Conservation (phyloP, 163 green algal genomes). For the Scenedesmus sp. region DNA sequence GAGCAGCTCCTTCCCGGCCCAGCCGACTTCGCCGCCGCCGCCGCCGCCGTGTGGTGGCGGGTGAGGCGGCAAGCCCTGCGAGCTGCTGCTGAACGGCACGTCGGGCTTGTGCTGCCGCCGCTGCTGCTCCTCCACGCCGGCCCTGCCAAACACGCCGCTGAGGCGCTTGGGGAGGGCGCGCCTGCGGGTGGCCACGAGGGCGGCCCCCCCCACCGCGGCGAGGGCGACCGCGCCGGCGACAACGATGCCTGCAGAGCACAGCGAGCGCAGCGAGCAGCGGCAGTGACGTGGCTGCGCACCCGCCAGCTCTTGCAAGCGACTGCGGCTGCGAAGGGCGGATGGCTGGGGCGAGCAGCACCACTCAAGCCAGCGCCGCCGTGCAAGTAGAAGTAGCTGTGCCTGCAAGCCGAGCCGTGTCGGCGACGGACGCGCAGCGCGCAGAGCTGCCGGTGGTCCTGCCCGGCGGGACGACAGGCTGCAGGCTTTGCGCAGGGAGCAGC, state of each 20-base stretch:
- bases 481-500: too few species aligned
- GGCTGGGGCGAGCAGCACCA: too few species aligned
- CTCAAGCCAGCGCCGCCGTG: too few species aligned
- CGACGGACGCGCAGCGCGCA: too few species aligned
- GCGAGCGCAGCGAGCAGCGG: not conserved
- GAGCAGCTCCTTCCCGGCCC: not conserved
- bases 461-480: too few species aligned
- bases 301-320: too few species aligned
- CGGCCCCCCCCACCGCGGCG: not conserved
- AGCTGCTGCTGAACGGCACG: not conserved
- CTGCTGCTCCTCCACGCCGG: not conserved
- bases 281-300: too few species aligned
- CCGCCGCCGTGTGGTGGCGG: not conserved
- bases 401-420: too few species aligned
- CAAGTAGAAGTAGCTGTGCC: too few species aligned
- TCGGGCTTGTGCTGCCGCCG: not conserved
- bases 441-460: too few species aligned
- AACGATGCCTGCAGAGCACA: not conserved
- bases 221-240: not conserved
- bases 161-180: not conserved
- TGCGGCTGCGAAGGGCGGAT: too few species aligned
- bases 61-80: too few species aligned
- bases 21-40: not conserved
- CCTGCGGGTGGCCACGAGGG: not conserved
- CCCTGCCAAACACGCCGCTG: not conserved